Percentiles rank a stretch among this genome's conserved stretches.
These are phyloP conservation scores for Arxiozyma bovina DNA, from an alignment of 1,139 yeast genomes.

Conservation along the genomic window DNA sequence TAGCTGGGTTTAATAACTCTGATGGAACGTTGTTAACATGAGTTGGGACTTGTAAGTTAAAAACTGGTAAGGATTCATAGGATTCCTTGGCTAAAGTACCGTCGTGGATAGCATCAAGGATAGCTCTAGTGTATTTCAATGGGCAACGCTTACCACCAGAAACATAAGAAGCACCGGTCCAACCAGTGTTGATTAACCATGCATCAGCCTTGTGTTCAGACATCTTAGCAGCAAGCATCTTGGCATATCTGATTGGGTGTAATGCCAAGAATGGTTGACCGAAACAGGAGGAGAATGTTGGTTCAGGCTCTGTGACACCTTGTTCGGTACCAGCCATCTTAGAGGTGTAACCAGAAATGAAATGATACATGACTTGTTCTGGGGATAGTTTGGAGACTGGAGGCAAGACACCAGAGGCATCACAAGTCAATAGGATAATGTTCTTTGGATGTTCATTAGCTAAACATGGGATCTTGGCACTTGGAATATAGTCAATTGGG, in stretches of 20 bases:
- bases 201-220: slow-evolving; percentile 82
- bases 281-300: slow-evolving; percentile 96
- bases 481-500: slow-evolving; percentile 94
- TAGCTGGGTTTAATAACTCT: slow-evolving; percentile 80
- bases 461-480: slow-evolving; percentile 91
- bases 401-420: slow-evolving; percentile 95
- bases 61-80: slow-evolving; percentile 77
- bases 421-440: slow-evolving; percentile 89
- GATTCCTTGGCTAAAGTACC: slow-evolving; percentile 77
- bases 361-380: slow-evolving; percentile 98
- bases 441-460: slow-evolving; percentile 88
- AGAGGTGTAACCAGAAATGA: slow-evolving; percentile 96
- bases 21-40: slow-evolving; percentile 73
- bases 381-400: slow-evolving; percentile 91
- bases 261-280: slow-evolving; percentile 98
- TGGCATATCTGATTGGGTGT: slow-evolving; percentile 97
- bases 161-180: slow-evolving; percentile 92
- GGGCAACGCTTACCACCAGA: slow-evolving; percentile 98
- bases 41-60: slow-evolving; percentile 83
- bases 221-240: slow-evolving; percentile 92
- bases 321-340: slow-evolving; percentile 99
- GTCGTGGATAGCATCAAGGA: slow-evolving; percentile 87
- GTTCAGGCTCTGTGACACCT: slow-evolving; percentile 97
- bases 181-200: slow-evolving; percentile 96
- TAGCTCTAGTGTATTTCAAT: slow-evolving; percentile 94